A percentile compares a stretch with the other conserved stretches of the same genome.
These are phyloP conservation scores for Zizania palustris DNA, from an alignment of 202 grass and related monocot species.

Conservation along the genomic window DNA sequence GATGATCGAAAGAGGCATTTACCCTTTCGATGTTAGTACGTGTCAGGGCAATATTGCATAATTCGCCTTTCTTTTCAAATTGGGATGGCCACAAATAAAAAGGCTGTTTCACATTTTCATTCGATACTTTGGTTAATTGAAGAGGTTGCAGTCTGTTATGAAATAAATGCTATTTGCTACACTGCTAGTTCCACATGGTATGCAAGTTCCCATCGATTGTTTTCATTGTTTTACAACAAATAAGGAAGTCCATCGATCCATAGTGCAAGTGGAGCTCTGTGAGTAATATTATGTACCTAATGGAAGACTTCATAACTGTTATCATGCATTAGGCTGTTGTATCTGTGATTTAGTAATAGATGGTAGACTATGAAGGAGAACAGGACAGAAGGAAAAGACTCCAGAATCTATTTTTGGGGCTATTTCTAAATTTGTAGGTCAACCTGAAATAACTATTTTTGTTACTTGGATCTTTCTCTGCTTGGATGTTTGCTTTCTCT, in stretches of 20 bases:
- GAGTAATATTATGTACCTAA: not conserved
- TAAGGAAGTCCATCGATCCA: not conserved
- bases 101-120: not conserved
- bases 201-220: not conserved
- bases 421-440: slow-evolving; percentile 1
- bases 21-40: not conserved
- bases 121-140: not conserved
- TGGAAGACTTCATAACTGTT: not conserved
- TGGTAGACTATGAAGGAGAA: not conserved
- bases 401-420: not conserved
- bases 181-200: not conserved
- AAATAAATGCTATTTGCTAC: not conserved
- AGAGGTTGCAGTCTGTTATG: too few species aligned
- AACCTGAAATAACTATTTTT: not conserved
- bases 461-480: slow-evolving; percentile 1
- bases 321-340: not conserved
- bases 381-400: not conserved
- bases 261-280: not conserved
- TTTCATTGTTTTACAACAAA: slow-evolving; percentile 20
- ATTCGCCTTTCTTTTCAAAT: not conserved
- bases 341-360: not conserved
- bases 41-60: not conserved
- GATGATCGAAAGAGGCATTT: not conserved
- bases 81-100: not conserved
- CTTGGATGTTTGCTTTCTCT: not conserved